phyloP scores from a whole-genome alignment of 768 basidiomycete genomes.

The Nidularia sp. region DNA sequence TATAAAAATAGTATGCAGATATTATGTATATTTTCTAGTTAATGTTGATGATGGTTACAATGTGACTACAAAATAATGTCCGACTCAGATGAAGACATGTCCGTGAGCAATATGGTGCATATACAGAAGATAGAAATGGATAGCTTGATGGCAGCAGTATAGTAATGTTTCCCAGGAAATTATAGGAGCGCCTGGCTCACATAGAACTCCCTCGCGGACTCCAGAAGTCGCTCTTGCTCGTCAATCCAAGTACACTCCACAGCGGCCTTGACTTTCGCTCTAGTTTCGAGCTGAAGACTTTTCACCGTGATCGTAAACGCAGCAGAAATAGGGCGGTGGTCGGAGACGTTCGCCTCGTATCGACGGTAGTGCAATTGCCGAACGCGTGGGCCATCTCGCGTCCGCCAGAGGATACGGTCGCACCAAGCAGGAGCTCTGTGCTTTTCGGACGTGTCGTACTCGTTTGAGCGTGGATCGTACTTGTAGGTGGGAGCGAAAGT shows the following conservation, averaged over 20 bases:
- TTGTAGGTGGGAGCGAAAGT: constrained; percentile 92
- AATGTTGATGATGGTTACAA: too few species aligned
- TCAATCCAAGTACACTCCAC: constrained; percentile 54
- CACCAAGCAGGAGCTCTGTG: constrained; percentile 93
- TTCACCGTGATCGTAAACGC: constrained; percentile 75
- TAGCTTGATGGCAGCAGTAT: too few species aligned
- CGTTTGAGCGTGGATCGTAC: constrained; percentile 74
- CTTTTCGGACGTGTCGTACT: constrained; percentile 90
- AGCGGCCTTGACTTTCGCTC: constrained; percentile 51
- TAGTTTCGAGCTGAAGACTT: constrained; percentile 53
- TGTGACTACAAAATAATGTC: too few species aligned
- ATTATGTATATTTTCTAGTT: too few species aligned
- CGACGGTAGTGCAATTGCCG: constrained; percentile 67
- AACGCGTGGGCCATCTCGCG: constrained; percentile 53
- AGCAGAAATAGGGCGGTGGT: constrained; percentile 87
- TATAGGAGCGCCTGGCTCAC: constrained; percentile 22
- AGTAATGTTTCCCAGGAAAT: too few species aligned
- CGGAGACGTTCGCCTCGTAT: constrained; percentile 85
- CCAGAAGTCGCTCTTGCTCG: constrained; percentile 37
- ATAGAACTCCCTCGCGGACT: constrained; percentile 38
- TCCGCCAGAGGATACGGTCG: constrained; percentile 85
- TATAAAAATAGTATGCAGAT: too few species aligned
- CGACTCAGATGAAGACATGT: too few species aligned
- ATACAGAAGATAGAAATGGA: too few species aligned
- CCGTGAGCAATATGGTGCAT: too few species aligned